A percentile compares a stretch with the other conserved stretches of the same genome.
These are phyloP conservation scores for Colletotrichum tamarilloi DNA, from an alignment of 2,329 filamentous ascomycete genomes.

Conservation along the genomic window DNA sequence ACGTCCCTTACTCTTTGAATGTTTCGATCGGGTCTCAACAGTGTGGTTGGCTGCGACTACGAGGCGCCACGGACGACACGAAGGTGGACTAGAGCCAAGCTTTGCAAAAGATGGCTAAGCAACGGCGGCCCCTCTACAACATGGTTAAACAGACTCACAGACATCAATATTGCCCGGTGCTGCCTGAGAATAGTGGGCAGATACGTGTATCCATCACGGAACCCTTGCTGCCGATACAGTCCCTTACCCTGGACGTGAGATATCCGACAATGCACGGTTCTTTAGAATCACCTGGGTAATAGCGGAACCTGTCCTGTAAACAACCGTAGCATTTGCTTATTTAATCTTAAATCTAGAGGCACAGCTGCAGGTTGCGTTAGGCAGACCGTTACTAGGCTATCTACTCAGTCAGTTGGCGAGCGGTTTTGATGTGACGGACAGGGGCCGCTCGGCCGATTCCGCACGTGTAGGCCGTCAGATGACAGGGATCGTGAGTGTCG, in stretches of 20 bases:
- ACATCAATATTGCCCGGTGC: conserved; percentile 2
- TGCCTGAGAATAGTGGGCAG: conserved; percentile 26
- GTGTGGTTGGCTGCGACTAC: conserved; percentile 20
- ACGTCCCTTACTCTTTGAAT: conserved; percentile 2
- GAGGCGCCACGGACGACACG: not conserved
- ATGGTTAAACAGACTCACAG: not conserved
- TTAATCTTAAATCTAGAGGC: not conserved
- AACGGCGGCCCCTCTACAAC: not conserved
- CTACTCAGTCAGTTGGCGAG: not conserved
- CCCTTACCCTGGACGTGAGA: not conserved
- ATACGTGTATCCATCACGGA: not conserved
- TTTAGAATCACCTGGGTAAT: not conserved
- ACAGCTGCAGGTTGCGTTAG: not conserved
- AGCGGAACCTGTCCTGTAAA: not conserved
- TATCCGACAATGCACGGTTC: not conserved
- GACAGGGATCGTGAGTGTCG: conserved; percentile 5
- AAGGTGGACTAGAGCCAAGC: conserved; percentile 3
- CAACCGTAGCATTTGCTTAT: not conserved
- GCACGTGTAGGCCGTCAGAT: conserved; percentile 22
- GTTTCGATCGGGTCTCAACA: not conserved
- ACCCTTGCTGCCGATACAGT: not conserved
- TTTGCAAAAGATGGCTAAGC: not conserved
- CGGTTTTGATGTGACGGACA: not conserved
- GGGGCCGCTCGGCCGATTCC: conserved; percentile 16
- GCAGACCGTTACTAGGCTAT: conserved; percentile 2